These are phyloP conservation scores for Apiotrichum brassicae DNA, from an alignment of 1,284 basidiomycete species.

Conservation along the genomic window DNA sequence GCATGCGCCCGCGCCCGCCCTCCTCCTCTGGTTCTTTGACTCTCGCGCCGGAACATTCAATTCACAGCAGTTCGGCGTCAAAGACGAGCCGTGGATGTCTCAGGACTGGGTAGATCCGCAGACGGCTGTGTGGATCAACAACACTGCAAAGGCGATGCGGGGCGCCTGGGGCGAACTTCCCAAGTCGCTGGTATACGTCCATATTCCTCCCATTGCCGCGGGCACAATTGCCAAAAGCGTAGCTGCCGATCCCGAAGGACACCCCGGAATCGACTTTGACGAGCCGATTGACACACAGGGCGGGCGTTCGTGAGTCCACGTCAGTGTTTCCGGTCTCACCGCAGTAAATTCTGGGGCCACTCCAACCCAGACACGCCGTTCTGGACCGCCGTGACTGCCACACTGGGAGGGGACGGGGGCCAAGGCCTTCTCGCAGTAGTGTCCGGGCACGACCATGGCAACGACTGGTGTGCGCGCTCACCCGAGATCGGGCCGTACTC, in stretches of 20 bases:
- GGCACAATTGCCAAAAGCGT: not conserved
- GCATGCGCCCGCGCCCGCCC: constrained; percentile 4
- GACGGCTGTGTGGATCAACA: constrained; percentile 8
- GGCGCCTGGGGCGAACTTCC: constrained; percentile 14
- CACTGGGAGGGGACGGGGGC: constrained; percentile 2
- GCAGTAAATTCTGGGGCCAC: constrained; percentile 1
- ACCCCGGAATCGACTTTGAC: constrained; percentile 11
- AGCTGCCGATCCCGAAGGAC: not conserved
- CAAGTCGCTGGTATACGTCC: constrained; percentile 16
- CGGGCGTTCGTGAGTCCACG: not conserved
- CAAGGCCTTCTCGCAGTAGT: constrained; percentile 10
- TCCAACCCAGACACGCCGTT: constrained; percentile 3
- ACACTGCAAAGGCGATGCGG: not conserved
- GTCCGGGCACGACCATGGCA: constrained; percentile 25
- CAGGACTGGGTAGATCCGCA: constrained; percentile 22
- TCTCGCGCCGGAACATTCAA: constrained; percentile 11
- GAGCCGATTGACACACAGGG: constrained; percentile 2
- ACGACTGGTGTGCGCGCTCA: constrained; percentile 22
- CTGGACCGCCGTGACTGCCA: constrained; percentile 9
- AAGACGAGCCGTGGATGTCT: constrained; percentile 7
- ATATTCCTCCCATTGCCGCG: constrained; percentile 13
- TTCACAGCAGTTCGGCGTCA: constrained; percentile 7
- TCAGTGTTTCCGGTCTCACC: not conserved
- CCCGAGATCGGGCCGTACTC: constrained; percentile 6
- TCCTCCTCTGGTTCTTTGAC: constrained; percentile 26